phyloP scores from a whole-genome alignment of 176 grass and related monocot genomes.

The Pontederia paniculata region DNA sequence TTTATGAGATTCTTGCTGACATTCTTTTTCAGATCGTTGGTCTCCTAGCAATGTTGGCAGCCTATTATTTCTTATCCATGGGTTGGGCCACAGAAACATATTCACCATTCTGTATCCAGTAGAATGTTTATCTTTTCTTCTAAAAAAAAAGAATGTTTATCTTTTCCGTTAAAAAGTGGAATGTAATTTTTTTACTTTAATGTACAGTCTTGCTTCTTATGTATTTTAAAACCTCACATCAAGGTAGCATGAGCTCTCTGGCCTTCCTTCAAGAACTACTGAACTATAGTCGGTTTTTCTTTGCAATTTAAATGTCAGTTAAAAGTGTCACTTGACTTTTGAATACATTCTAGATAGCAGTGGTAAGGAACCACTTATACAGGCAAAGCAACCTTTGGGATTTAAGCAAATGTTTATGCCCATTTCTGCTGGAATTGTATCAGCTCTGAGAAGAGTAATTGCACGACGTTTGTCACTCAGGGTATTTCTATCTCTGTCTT shows the following conservation, averaged over 20 bases:
- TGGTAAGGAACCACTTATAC: constrained; percentile 48
- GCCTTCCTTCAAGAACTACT: too few species aligned
- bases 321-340: constrained; percentile 33
- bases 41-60: constrained; percentile 75
- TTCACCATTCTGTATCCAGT: constrained; percentile 87
- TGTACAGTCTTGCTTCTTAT: neutral
- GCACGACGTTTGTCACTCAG: constrained; percentile 90
- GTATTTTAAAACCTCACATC: too few species aligned
- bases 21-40: constrained; percentile 63
- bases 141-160: constrained; percentile 14
- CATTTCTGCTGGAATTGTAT: constrained; percentile 81
- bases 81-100: constrained; percentile 80
- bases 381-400: constrained; percentile 40
- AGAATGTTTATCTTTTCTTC: constrained; percentile 7
- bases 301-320: neutral
- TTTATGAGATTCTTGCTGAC: neutral
- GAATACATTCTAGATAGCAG: constrained; percentile 56
- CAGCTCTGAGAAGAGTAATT: constrained; percentile 85
- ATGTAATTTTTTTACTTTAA: neutral
- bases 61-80: constrained; percentile 83
- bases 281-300: too few species aligned
- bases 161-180: neutral
- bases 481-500: constrained; percentile 28
- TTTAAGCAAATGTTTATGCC: constrained; percentile 79
- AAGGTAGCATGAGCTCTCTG: too few species aligned